phyloP scores from a whole-genome alignment of 306 rosid genomes.

The Citrullus colocynthis region DNA sequence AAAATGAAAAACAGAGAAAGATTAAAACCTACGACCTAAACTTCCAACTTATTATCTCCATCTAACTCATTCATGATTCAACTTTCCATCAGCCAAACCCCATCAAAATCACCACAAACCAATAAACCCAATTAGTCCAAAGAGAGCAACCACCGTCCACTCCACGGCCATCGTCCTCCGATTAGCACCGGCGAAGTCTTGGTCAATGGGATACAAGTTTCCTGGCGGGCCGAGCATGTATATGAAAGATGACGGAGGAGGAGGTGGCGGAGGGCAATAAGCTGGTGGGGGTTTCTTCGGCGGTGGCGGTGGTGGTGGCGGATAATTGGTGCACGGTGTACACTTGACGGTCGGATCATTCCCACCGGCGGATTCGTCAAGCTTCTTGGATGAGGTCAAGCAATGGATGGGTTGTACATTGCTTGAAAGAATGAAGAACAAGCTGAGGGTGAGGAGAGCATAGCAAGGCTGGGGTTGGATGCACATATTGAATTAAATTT shows the following conservation, averaged over 20 bases:
- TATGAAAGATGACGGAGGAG: background rate
- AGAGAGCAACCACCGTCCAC: background rate
- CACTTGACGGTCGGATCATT: background rate
- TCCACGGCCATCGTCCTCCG: background rate
- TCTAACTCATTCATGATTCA: no score
- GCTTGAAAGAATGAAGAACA: background rate
- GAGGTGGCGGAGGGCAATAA: background rate
- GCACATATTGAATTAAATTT: background rate
- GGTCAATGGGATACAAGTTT: constrained; percentile 3
- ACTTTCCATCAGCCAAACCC: background rate
- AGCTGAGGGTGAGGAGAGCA: background rate
- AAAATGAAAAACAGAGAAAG: no score
- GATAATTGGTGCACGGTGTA: background rate
- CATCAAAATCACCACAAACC: background rate
- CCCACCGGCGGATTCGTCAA: background rate
- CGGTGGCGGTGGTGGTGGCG: background rate
- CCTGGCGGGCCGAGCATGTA: background rate
- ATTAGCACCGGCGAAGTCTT: background rate
- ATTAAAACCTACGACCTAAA: no score
- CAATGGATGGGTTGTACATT: background rate
- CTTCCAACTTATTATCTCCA: background rate
- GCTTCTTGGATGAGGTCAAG: background rate
- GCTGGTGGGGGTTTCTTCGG: background rate
- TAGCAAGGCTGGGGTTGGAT: background rate
- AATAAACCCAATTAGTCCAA: background rate